phyloP scores from a whole-genome alignment of 2,329 filamentous ascomycete genomes.

The Arthroderma uncinatum region DNA sequence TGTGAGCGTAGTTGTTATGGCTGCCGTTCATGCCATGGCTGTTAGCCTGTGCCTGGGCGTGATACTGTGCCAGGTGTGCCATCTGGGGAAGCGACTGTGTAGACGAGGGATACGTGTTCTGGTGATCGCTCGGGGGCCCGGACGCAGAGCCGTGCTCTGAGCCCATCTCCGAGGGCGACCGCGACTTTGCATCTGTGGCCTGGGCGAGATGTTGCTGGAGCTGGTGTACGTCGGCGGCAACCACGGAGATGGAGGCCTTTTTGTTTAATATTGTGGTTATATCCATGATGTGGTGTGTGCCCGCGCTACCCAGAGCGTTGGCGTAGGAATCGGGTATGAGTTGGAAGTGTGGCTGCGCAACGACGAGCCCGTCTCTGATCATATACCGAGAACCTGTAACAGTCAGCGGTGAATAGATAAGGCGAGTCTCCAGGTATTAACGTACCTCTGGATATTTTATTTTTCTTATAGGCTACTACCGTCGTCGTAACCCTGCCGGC shows the following conservation, averaged over 20 bases:
- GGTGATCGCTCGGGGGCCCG: slow-evolving; percentile 38
- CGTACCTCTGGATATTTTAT: background rate
- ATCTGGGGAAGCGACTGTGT: slow-evolving; percentile 43
- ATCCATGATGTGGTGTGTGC: slow-evolving; percentile 30
- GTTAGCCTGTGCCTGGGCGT: slow-evolving; percentile 43
- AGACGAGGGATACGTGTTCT: slow-evolving; percentile 47
- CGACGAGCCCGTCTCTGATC: background rate
- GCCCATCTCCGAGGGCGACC: slow-evolving; percentile 44
- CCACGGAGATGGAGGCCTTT: slow-evolving; percentile 37
- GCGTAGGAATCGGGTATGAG: background rate
- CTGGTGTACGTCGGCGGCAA: slow-evolving; percentile 28
- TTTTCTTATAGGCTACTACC: background rate
- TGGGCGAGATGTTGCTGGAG: slow-evolving; percentile 36
- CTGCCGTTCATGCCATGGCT: slow-evolving; percentile 44
- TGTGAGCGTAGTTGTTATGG: slow-evolving; percentile 45
- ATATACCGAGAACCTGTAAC: background rate
- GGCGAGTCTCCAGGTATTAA: no score
- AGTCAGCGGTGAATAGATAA: no score
- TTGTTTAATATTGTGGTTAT: slow-evolving; percentile 43
- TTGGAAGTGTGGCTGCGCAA: background rate
- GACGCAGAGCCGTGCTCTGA: slow-evolving; percentile 49
- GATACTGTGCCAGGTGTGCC: slow-evolving; percentile 43
- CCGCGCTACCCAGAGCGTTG: background rate
- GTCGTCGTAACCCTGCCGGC: background rate
- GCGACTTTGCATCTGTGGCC: slow-evolving; percentile 26